Percentiles rank a stretch among this genome's conserved stretches.
Evolutionary conservation across 108 stramenopile species (phyloP).

Genomic region (Conticribra weissflogii): DNA sequence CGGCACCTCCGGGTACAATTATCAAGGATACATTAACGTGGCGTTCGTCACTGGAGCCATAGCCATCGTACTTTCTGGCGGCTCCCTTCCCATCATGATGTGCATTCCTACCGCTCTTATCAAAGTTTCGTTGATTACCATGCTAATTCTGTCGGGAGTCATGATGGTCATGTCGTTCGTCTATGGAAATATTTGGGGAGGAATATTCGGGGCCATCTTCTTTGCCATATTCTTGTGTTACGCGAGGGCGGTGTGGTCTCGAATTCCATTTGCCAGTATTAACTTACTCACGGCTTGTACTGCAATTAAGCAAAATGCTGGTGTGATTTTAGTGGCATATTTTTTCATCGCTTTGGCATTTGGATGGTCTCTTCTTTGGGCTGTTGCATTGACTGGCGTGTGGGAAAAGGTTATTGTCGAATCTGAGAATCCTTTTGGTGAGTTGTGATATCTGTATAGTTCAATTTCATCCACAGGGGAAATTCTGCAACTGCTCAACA

Average conservation of each 20-base stretch:
- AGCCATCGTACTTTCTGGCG: slow-evolving; percentile 52
- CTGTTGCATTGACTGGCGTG: slow-evolving; percentile 57
- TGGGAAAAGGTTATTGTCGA: slow-evolving; percentile 50
- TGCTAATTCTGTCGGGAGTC: slow-evolving; percentile 52
- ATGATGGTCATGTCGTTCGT: slow-evolving; percentile 62
- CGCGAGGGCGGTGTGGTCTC: slow-evolving; percentile 49
- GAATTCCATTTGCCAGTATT: slow-evolving; percentile 85
- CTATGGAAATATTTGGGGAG: slow-evolving; percentile 50
- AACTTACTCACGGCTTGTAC: slow-evolving; percentile 79
- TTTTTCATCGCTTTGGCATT: slow-evolving; percentile 67
- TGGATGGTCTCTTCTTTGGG: slow-evolving; percentile 73
- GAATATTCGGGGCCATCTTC: slow-evolving; percentile 68
- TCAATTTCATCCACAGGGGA: slow-evolving; percentile 7
- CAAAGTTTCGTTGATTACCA: slow-evolving; percentile 73
- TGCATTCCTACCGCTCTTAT: slow-evolving; percentile 69
- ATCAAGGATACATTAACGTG: slow-evolving; percentile 62
- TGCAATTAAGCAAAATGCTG: slow-evolving; percentile 76
- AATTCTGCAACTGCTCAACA: too few species aligned
- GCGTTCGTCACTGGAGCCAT: slow-evolving; percentile 48
- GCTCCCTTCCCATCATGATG: slow-evolving; percentile 68
- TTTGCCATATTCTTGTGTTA: slow-evolving; percentile 68
- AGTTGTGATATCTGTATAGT: slow-evolving; percentile 12
- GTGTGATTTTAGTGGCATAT: slow-evolving; percentile 65
- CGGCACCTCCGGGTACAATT: slow-evolving; percentile 28
- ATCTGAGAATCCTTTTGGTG: slow-evolving; percentile 3